Evolutionary conservation across 352 stramenopile species (phyloP), one percentile per base, ranked within the genome.

Genomic region (Phytophthora litchii): DNA sequence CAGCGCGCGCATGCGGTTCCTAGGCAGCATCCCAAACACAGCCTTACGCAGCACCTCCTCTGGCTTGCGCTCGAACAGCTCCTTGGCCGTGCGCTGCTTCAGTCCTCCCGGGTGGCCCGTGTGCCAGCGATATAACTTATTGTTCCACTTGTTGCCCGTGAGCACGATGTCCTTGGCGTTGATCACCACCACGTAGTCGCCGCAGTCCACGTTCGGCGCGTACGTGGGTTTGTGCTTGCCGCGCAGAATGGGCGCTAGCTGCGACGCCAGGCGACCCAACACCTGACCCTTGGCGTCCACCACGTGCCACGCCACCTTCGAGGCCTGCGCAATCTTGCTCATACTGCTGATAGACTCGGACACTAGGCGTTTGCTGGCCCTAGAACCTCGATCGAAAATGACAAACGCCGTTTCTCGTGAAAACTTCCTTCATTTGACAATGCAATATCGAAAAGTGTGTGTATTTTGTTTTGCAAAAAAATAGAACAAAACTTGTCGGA

Each of bases 161-260:
- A 99, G 93, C 57, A 97, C 85, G 46, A 98, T 90, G 74, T 98
- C 72, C 67, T 97, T 90, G 42, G 96, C 96, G 81, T 99, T 98
- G 52, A 99, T 88, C 38, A 99, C 93, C 23, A 99, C 96, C 9
- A 99, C 92, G 67, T 95, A 96, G 84, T 99, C 97, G 44, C 97
- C 97, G 77, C 95, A 98, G 80, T 99, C 97, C n/a, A 94, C 81
- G 73, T 99, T 98, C 10, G 97, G 97, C 43, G 88, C 84, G 79
- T 97, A 99, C 48, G 95, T 99, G 7, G 97, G 97, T 74, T 99
- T 99, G 85, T 99, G 97, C 76, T 99, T 99, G 47, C 97, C 97
- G 50, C 88, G 93, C 17, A 99, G 80, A 64, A 99, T 97, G 12
- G 91, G 92, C 35, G 96, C 92, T 36, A 99, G 91, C 67, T 98